Percentiles rank a stretch among this genome's conserved stretches.
These are phyloP conservation scores for Nicotiana sylvestris DNA, from an alignment of 257 asterid species.

Conservation along the genomic window DNA sequence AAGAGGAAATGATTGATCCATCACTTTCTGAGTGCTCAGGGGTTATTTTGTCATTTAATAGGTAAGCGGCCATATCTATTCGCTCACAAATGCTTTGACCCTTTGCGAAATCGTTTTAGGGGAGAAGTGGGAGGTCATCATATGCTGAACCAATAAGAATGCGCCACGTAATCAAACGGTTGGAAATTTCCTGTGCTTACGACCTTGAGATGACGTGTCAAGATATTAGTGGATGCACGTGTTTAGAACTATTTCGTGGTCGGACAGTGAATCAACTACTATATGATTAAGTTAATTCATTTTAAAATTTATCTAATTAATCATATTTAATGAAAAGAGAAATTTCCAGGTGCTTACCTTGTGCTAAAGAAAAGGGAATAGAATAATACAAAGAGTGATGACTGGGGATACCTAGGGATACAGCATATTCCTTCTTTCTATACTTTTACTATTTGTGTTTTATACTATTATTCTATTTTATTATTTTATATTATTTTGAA, in stretches of 20 bases:
- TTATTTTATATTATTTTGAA: not conserved
- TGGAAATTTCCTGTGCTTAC: not conserved
- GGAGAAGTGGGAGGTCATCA: not conserved
- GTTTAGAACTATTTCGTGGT: not conserved
- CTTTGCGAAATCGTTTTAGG: not conserved
- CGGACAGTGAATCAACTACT: not conserved
- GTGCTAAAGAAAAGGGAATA: not conserved
- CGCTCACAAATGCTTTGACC: not conserved
- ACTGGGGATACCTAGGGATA: conserved; percentile 16
- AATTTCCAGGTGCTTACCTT: conserved; percentile 35
- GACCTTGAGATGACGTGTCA: not conserved
- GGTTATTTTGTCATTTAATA: conserved; percentile 6
- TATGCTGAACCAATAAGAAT: not conserved
- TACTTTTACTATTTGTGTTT: conserved; percentile 10
- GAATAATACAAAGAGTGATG: conserved; percentile 11
- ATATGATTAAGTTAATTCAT: not conserved
- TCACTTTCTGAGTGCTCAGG: not conserved
- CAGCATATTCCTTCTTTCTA: conserved; percentile 32
- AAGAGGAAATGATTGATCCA: not conserved
- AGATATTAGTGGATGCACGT: not conserved
- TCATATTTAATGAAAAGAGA: conserved; percentile 12
- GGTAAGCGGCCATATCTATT: not conserved
- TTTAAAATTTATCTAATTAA: not conserved
- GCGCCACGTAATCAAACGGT: not conserved
- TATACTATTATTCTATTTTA: not conserved